These are phyloP conservation scores for Syzygium oleosum DNA, from an alignment of 345 rosid genomes.

Conservation along the genomic window DNA sequence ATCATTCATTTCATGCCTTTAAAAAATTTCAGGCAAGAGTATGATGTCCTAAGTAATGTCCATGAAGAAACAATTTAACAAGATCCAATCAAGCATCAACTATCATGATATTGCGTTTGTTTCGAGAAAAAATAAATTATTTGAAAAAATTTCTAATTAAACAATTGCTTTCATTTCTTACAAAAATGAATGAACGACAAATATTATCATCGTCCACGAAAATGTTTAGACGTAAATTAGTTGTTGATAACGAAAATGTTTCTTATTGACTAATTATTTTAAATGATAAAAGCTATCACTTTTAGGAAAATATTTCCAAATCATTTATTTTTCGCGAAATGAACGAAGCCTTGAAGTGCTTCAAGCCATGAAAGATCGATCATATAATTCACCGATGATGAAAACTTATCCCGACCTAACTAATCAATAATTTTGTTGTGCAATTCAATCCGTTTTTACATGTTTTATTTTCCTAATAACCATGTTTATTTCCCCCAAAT, in stretches of 20 bases:
- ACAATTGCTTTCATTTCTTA: accelerated
- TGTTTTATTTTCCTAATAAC: not conserved
- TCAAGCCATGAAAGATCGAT: not conserved
- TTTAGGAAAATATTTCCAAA: not conserved
- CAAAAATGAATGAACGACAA: not conserved
- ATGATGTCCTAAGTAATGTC: not conserved
- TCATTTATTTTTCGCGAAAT: accelerated
- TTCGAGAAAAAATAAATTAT: not conserved
- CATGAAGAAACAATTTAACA: not conserved
- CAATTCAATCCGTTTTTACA: not conserved
- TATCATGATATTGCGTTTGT: not conserved
- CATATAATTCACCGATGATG: not conserved
- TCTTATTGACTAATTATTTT: not conserved
- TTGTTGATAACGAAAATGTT: not conserved
- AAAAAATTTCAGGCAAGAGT: not conserved
- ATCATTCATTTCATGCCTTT: not conserved
- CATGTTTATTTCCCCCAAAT: not conserved
- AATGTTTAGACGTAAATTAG: accelerated
- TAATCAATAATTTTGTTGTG: not conserved
- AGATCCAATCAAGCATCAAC: not conserved
- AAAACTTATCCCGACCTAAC: not conserved
- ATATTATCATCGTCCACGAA: accelerated
- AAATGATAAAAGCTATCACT: not conserved
- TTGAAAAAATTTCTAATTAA: not conserved
- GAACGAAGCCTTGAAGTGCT: accelerated